Base-by-base conservation (phyloP, 257 asterid genomes). In the Penstemon newberryi region DNA sequence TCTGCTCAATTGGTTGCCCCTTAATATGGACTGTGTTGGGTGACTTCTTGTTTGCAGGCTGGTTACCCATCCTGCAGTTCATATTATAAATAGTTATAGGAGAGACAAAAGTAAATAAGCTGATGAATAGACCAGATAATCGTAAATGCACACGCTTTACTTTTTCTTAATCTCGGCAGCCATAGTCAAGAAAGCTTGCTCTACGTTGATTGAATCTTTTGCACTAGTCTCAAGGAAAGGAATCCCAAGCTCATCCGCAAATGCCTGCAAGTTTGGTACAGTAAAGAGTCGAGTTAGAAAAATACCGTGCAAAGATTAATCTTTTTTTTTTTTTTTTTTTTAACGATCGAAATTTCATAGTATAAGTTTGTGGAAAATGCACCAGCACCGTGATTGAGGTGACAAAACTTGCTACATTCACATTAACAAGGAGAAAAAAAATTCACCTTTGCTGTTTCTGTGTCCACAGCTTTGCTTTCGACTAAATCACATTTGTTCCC, bases 211-310 rank as follows among this genome's bases (percentile, higher is more conserved):
- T 56, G 97, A 62, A 71, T 93, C 96, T 80, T 93, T 93, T 70
- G 98, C 98, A 74, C 98, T 93, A 1, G 98, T 93, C 92, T 93
- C 98, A 33, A 93, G 93, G 80, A 93, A 93, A 75, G 97, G 96
- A 73, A 93, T 88, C 69, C 98, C 98, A 25, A 90, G 92, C 81
- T 87, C 97, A 70, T 93, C 97, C 2, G 96, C 98, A 65, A 93
- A 87, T 66, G 96, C 97, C 98, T 90, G 78, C 61, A 63, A 70
- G 65, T 82, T 52, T 63, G 73, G 60, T 59, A 65, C 38, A 73
- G 67, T 9, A 57, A 49, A 54, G 33, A 60, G 6, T 36, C 43
- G n/a, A 57, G 12, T 69, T 51, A 36, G 73, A 25, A 36, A 60
- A 37, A 44, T 10, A 38, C 49, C 4, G 46, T 8, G 38, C 57